Base-by-base conservation (phyloP, 495 filamentous ascomycete species). In the Tricharina praecox region DNA sequence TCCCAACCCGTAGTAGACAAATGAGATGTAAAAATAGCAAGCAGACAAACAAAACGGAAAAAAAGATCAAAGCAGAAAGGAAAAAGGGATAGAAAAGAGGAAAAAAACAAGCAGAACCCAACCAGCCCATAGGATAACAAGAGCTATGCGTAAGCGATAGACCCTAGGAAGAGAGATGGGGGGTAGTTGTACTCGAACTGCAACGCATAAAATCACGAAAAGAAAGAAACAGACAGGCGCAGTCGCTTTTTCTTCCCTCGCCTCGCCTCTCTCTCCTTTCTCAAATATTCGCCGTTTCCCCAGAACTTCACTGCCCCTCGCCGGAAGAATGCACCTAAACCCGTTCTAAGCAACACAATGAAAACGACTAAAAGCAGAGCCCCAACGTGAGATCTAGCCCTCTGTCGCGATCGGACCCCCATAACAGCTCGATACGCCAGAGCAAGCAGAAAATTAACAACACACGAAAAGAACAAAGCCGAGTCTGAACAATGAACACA, bases 261-360 rank as follows among this genome's bases (percentile, higher is more conserved):
- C 21, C 41, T 35, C 25, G n/a, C n/a, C n/a, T n/a, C n/a, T n/a
- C n/a, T 47, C 25, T 15, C 15, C 44, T 28, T 23, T 11, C 19
- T 15, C 11, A 20, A 47, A 24, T 9, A 23, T 5, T 23, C 30
- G 18, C 24, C 44, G 8, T 18, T 33, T 35, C 28, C 44, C 23
- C 44, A 20, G 8, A 34, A 11, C 28, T 47, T 47, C 44, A 47
- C 44, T 28, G 24, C 44, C 19, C n/a, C 24, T 47, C 44, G 44
- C 44, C 44, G 16, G 44, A 47, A 47, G 44, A 47, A 47, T 47
- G 44, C 44, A 47, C 24, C 44, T 21, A 40, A 47, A 34, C 44
- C 44, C 9, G 30, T 47, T 47, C 44, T 47, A 47, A 47, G 15
- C 44, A 33, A n/a, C 10, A 47, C n/a, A 47, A 35, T 25, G 44